A percentile compares a stretch with the other conserved stretches of the same genome.
These are phyloP conservation scores for Microcera coccophila DNA, from an alignment of 2,329 filamentous ascomycete genomes.

Conservation along the genomic window DNA sequence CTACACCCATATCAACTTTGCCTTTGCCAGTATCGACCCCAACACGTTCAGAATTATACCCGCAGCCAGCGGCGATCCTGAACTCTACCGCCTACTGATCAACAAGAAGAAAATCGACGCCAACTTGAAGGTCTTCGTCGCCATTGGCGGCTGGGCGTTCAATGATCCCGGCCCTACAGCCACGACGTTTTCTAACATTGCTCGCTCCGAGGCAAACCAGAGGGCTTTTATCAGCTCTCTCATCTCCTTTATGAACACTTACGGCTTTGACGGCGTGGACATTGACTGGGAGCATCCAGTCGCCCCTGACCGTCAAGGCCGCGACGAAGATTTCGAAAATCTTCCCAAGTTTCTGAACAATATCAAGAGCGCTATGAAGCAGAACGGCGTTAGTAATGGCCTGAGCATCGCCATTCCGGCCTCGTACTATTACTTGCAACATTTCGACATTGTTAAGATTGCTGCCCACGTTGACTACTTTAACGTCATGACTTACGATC, in stretches of 20 bases:
- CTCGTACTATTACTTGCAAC: constrained; percentile 25
- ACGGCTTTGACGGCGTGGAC: constrained; percentile 18
- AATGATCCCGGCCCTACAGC: constrained; percentile 33
- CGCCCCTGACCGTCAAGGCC: constrained; percentile 37
- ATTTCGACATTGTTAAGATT: constrained; percentile 6
- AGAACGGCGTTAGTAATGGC: constrained; percentile 15
- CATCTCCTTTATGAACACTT: constrained; percentile 13
- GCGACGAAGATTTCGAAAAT: constrained; percentile 32
- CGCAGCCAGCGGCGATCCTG: neutral
- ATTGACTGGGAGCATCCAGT: neutral
- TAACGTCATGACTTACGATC: constrained; percentile 19
- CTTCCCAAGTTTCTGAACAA: constrained; percentile 24
- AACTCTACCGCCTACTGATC: neutral
- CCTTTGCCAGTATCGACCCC: constrained; percentile 33
- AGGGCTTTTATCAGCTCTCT: constrained; percentile 6
- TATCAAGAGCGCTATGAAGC: neutral
- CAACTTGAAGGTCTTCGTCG: constrained; percentile 29
- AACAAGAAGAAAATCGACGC: constrained; percentile 25
- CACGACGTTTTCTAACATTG: constrained; percentile 25
- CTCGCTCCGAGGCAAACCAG: neutral
- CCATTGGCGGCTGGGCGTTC: constrained; percentile 41
- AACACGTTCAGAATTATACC: constrained; percentile 21
- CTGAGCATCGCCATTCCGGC: constrained; percentile 14
- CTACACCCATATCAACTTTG: constrained; percentile 34
- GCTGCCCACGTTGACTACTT: constrained; percentile 30